Base-by-base conservation (phyloP, 371 early-diverging fungal genomes). In the Actinomortierella wolfii region DNA sequence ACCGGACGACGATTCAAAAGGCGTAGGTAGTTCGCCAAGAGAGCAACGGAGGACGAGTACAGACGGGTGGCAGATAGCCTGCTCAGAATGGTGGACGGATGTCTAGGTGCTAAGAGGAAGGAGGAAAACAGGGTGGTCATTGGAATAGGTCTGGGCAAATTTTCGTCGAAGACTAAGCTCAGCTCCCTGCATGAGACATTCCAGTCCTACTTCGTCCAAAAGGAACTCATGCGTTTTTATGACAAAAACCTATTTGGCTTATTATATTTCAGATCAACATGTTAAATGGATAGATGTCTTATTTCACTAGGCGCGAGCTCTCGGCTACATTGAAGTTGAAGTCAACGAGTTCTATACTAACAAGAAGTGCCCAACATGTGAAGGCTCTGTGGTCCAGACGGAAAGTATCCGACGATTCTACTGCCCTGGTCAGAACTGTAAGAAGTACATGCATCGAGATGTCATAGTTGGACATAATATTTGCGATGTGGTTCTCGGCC, bases 71-170 rank as follows among this genome's bases (percentile, higher is more conserved):
- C 66, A 20, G 39, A 63, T 34, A 54, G 56, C n/a, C 46, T 59
- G 8, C 26, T 65, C 8, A 40, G 40, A 6, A 23, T 56, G 48
- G 28, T 64, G 7, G 59, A 56, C 26, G 59, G 59, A 9, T 56
- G 59, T 1, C 4, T 40, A 1, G 55, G 59, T 3, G 47, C 46
- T 34, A 56, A 51, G 60, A 59, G 48, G 20, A 39, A 48, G 13
- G 21, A 55, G 1, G 13, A 29, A 28, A 43, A 65, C 24, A 65
- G 55, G 47, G 67, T 56, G 20, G 29, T 65, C 45, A 60, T 56
- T 20, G 60, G 67, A 13, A 41, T 66, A 7, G 66, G 66, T 40
- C 56, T 55, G 5, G 59, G 52, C 0, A 13, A 66, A 28, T 60
- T 59, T 54, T 51, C 51, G 2, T 26, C 57, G 4, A 56, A 26